Evolutionary conservation across 306 rosid species (phyloP), one percentile per base, ranked within the genome.

Genomic region (Lathyrus sativus): DNA sequence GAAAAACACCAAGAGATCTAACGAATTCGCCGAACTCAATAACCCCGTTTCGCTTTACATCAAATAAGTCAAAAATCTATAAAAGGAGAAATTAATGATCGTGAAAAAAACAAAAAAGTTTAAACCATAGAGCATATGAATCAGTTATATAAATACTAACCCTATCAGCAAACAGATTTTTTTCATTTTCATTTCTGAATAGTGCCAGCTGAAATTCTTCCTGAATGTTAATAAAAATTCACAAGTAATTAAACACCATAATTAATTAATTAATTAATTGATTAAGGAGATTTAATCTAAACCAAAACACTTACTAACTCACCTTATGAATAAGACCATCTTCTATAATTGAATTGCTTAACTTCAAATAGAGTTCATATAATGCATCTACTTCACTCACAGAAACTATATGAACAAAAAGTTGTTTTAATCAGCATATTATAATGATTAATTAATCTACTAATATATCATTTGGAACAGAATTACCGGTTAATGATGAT

Each of bases 151-250:
- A 49, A 11, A 6, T 35, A 35, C 39, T 35, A 6, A 91, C 97
- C 85, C 97, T 78, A 76, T 91, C 96, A 0, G 97, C 91, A 55
- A 93, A 93, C 62, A 93, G 86, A 78, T 85, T 90, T 31, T 71
- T 85, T 75, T 29, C 77, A 63, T 88, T 79, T 69, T 72, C 77
- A 61, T 93, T 88, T 75, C 72, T 76, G 81, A 93, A 93, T 14
- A 93, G 86, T 0, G 98, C 97, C 13, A 93, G 85, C 85, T 86
- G 98, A 65, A 93, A 88, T 84, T 93, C 98, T 85, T 93, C 97
- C 98, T 90, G 86, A 18, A 12, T 6, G 56, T 50, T 35, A 6
- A 35, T 53, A 61, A 61, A 56, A 22, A 68, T 49, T n/a, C n/a
- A n/a, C n/a, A n/a, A n/a, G n/a, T n/a, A n/a, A n/a, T n/a, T n/a